Percentiles rank a stretch among this genome's conserved stretches.
These are phyloP conservation scores for Rhizopogon parksii DNA, from an alignment of 1,284 basidiomycete species.

Conservation along the genomic window DNA sequence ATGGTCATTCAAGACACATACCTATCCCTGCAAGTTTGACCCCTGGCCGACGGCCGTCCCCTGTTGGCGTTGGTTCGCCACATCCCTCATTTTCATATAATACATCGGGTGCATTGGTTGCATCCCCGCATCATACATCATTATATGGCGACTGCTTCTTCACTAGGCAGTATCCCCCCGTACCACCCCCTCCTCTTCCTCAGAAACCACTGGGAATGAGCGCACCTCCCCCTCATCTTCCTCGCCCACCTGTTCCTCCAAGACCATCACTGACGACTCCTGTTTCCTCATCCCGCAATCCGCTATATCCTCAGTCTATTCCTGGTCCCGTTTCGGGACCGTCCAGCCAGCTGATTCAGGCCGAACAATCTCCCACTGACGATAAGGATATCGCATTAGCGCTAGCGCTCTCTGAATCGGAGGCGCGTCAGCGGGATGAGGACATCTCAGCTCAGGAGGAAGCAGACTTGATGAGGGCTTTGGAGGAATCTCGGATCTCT, in stretches of 20 bases:
- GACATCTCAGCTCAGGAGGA: slow-evolving; percentile 41
- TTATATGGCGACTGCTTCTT: slow-evolving; percentile 28
- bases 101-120: slow-evolving; percentile 4
- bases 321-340: slow-evolving; percentile 15
- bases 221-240: slow-evolving; percentile 5
- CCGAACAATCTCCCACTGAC: slow-evolving; percentile 10
- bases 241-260: slow-evolving; percentile 26
- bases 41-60: slow-evolving; percentile 16
- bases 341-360: slow-evolving; percentile 13
- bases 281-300: slow-evolving; percentile 17
- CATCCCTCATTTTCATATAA: slow-evolving; percentile 8
- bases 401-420: slow-evolving; percentile 50
- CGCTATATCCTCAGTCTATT: slow-evolving; percentile 29
- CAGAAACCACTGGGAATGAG: slow-evolving; percentile 25
- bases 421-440: slow-evolving; percentile 35
- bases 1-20: slow-evolving; percentile 4
- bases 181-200: slow-evolving; percentile 27
- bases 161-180: slow-evolving; percentile 12
- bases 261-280: slow-evolving; percentile 22
- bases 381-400: slow-evolving; percentile 32
- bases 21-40: slow-evolving; percentile 23
- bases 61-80: slow-evolving; percentile 5
- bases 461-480: slow-evolving; percentile 55
- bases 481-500: slow-evolving; percentile 50
- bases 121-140: slow-evolving; percentile 15